Base-by-base conservation (phyloP, 352 stramenopile genomes). In the Phytophthora citrophthora region DNA sequence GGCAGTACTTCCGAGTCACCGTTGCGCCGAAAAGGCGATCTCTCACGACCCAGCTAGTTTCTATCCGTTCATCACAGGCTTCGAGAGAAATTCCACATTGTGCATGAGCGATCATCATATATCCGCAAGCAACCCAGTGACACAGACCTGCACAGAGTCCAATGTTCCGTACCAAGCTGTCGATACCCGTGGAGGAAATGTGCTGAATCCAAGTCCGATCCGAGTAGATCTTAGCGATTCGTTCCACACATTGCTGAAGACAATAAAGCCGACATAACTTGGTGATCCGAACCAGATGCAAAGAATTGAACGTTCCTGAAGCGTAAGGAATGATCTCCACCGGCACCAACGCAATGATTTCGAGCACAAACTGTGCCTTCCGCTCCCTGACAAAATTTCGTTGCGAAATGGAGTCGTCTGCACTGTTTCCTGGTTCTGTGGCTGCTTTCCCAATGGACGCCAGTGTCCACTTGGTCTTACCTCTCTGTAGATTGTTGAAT, bases 201-300 rank as follows among this genome's bases (percentile, higher is more conserved):
- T 76, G 68, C 43, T 88, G 76, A 0, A 91, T 59, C 65, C 72
- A 83, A 0, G 20, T 38, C 0, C 67, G 72, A 10, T 83, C 70
- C 8, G 80, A 83, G 39, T 90, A 88, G 45, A 91, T 83, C 1
- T 61, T 76, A 1, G 63, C 58, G 18, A 93, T 49, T 11, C 74
- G 72, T 12, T 67, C 59, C 2, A 91, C 27, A n/a, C 70, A 82
- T 0, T 62, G 47, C 1, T 23, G 43, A 11, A 92, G 29, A 15
- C 79, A 72, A 45, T 86, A 82, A 13, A 85, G n/a, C 0, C 82
- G 81, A 11, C 78, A 80, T 0, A 94, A 47, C 46, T 94, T 94
- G 2, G 71, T 74, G 16, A 91, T 18, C 0, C 86, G 80, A 15
- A 83, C 66, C 4, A 93, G 20, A 44, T 94, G 86, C 0, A 93